phyloP scores from a whole-genome alignment of 2,329 filamentous ascomycete species.

The Aspergillus felis region DNA sequence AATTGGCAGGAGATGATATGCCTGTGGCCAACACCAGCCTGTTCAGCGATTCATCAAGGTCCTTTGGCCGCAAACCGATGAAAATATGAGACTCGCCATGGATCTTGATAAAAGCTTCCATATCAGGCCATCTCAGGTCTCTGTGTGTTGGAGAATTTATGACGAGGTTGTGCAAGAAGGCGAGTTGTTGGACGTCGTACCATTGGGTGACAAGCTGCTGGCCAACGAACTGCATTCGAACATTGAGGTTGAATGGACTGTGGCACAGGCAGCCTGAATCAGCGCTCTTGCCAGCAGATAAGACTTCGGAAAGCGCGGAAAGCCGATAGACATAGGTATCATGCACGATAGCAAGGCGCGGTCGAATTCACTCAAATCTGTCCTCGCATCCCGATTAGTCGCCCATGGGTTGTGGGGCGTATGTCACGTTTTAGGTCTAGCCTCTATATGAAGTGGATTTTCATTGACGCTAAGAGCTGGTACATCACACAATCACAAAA shows the following conservation, averaged over 20 bases:
- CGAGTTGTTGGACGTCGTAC: constrained; percentile 27
- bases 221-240: constrained; percentile 23
- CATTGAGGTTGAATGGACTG: constrained; percentile 26
- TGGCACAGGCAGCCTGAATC: no score
- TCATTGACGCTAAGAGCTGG: no score
- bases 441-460: no score
- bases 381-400: no score
- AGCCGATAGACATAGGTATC: no score
- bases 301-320: no score
- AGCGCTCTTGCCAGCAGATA: no score
- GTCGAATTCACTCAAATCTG: no score
- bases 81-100: constrained; percentile 30
- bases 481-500: no score
- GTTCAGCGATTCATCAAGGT: constrained; percentile 23
- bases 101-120: constrained; percentile 28
- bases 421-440: no score
- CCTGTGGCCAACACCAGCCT: constrained; percentile 26
- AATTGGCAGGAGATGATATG: constrained; percentile 21
- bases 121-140: constrained; percentile 26
- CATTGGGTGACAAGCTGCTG: constrained; percentile 24
- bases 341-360: no score
- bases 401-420: no score
- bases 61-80: constrained; percentile 24
- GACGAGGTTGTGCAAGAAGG: constrained; percentile 28
- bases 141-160: constrained; percentile 9